Evolutionary conservation across 2,329 filamentous ascomycete species (phyloP), one percentile per base, ranked within the genome.

Genomic region (Acephala macrosclerotiorum): DNA sequence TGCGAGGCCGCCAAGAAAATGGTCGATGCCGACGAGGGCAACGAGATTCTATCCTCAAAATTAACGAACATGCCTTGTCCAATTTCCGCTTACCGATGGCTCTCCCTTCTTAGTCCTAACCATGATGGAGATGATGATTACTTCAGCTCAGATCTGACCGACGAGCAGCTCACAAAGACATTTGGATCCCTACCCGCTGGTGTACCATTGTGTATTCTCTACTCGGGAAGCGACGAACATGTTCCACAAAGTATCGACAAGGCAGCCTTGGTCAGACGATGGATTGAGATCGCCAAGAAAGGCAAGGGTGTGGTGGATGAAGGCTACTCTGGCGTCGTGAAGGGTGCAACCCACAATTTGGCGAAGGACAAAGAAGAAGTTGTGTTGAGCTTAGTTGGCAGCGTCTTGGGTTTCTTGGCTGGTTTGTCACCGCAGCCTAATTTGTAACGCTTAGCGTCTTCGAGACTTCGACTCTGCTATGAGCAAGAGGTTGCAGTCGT

Each of bases 91-190:
- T 79, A 80, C 55, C 76, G 89, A 49, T 90, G 87, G 76, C 75
- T 89, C 40, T 87, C 85, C 56, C 78, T 91, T 7, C 80, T 84
- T 0, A 85, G 82, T 25, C 86, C 86, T 0, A 80, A 82, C 56
- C 78, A 81, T 59, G 82, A 83, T 33, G 86, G 85, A 2, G 85
- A 86, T 56, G 90, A 92, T 75, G 90, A 92, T 75, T 87, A 88
- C 69, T 92, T 92, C 77, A 89, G 86, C 62, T 86, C 83, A 11
- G 90, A 92, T 77, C 76, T 91, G 36, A 75, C 72, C 0, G 84
- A 87, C 49, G 78, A 82, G 61, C 77, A 81, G 33, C 75, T 91
- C 40, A 71, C 75, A 63, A 75, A 75, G 26, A 88, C 86, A 0
- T 92, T 91, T 78, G 89, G 89, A 0, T 77, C 68, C 51, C 71